Percentiles rank a stretch among this genome's conserved stretches.
phyloP scores from a whole-genome alignment of 2,329 filamentous ascomycete genomes.

The Aspergillus amoenus region DNA sequence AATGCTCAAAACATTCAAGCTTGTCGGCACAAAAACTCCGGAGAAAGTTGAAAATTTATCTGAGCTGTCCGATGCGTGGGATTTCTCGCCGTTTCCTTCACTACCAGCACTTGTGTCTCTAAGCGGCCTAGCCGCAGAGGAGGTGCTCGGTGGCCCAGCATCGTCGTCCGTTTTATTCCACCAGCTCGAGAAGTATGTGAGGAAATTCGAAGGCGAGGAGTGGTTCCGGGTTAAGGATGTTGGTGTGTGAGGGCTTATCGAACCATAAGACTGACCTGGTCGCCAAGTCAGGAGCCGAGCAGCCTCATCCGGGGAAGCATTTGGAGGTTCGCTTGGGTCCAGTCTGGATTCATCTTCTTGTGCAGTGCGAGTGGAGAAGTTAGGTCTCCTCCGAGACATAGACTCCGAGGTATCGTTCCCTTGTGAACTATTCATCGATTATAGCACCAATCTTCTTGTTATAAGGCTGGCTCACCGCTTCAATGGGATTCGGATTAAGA shows the following conservation, averaged over 20 bases:
- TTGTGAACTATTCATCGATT: slow-evolving; percentile 25
- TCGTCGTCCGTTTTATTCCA: slow-evolving; percentile 19
- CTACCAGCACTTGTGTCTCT: slow-evolving; percentile 31
- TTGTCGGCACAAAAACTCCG: slow-evolving; percentile 85
- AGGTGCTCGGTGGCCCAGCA: slow-evolving; percentile 10
- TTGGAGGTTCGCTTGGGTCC: slow-evolving; percentile 30
- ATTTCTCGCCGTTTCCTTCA: slow-evolving; percentile 28
- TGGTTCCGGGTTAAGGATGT: slow-evolving; percentile 16
- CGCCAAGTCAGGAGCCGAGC: slow-evolving; percentile 24
- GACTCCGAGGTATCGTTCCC: slow-evolving; percentile 22
- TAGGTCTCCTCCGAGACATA: slow-evolving; percentile 38
- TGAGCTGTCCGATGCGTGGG: slow-evolving; percentile 28
- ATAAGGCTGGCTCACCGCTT: slow-evolving; percentile 1
- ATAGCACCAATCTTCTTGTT: slow-evolving; percentile 3
- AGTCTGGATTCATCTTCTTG: slow-evolving; percentile 39
- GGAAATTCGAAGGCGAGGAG: slow-evolving; percentile 22
- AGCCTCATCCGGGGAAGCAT: slow-evolving; percentile 22
- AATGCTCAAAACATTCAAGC: slow-evolving; percentile 83
- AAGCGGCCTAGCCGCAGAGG: slow-evolving; percentile 21
- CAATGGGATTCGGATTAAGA: background rate
- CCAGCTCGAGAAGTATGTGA: slow-evolving; percentile 27
- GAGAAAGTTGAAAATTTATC: slow-evolving; percentile 74
- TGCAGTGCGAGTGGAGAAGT: slow-evolving; percentile 39
- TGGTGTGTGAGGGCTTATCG: slow-evolving; percentile 21
- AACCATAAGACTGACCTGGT: slow-evolving; percentile 25